Base-by-base conservation (phyloP, 352 stramenopile genomes). In the Phytophthora sojae region DNA sequence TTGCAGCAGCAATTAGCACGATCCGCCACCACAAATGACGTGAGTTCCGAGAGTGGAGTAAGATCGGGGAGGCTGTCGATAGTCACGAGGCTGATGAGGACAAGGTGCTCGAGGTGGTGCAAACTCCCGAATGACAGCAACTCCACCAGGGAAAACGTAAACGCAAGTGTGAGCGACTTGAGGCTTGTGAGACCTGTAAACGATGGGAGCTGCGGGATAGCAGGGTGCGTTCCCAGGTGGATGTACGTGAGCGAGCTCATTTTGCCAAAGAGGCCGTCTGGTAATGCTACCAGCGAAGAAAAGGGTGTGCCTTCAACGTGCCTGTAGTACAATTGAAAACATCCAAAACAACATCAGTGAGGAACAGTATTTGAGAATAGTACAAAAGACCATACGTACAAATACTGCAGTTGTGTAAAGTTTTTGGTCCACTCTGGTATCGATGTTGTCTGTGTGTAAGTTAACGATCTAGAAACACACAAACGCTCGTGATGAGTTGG, bases 371-470 rank as follows among this genome's bases (percentile, higher is more conserved):
- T 45, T 4, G 17, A 29, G 44, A 19, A 23, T 45, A 45, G 2
- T 5, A 19, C 11, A 7, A 9, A 5, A 45, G 19, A 15, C 4
- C n/a, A 29, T 29, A 15, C 56, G 14, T 63, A 80, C 73, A 85
- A 19, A 53, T 75, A 75, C 30, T 83, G 54, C 12, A 85, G 72
- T 2, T 72, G 45, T 0, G 63, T 65, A 45, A 83, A 63, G 2
- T 76, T 35, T n/a, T 60, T 75, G n/a, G 53, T 63, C 75, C 78
- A 80, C 0, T 21, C 30, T 9, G 78, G 72, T 23, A 85, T 6
- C 2, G 39, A 52, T 23, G 25, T 23, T 0, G 64, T 85, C 25
- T 81, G 75, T 5, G 44, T 76, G 50, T 85, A 79, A 4, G 79
- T 47, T 4, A 85, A 61, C 2, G 75, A 69, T 25, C 75, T 85